Base-by-base conservation (phyloP, 2,329 filamentous ascomycete genomes). In the Colletotrichum navitas region DNA sequence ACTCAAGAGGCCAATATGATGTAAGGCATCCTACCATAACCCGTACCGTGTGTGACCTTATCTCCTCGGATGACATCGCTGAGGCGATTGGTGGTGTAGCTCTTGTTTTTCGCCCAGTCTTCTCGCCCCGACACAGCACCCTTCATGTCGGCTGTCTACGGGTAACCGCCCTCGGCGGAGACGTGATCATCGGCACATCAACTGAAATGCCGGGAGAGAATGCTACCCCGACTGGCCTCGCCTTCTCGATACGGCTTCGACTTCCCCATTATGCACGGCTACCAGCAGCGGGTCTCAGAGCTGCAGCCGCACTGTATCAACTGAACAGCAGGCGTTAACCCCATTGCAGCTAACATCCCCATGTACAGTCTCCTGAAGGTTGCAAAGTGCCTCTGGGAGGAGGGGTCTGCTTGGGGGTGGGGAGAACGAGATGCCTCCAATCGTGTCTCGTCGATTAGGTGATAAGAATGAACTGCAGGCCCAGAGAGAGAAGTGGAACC, bases 401-500 rank as follows among this genome's bases (percentile, higher is more conserved):
- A 59, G 51, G 32, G 51, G 32, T 55, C 41, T 32, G 26, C 43
- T 39, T 39, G 52, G 55, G 54, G 45, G 56, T 61, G 49, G 41
- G 29, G 47, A 32, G 55, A 43, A 47, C 10, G 41, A 36, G 32
- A 56, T n/a, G 29, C 58, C 51, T 55, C 71, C 71, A 73, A 73
- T 71, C 71, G 71, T 68, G 45, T 68, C 59, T 34, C 45, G 43
- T 24, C 29, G 71, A 69, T 68, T 63, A 47, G 39, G 45, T 21
- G 43, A 68, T 52, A 63, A 58, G 47, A 21, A 29, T 64, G 66
- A 16, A 51, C 52, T 41, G 34, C 36, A 51, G 52, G 21, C 36
- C 61, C 61, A 41, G 10, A 52, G 32, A 39, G 52, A 18, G 45
- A 63, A 51, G 41, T 49, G 21, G 10, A 32, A 54, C 61, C 49